Conservation (phyloP, 2,329 filamentous ascomycete species). For the Xylaria sp. region DNA sequence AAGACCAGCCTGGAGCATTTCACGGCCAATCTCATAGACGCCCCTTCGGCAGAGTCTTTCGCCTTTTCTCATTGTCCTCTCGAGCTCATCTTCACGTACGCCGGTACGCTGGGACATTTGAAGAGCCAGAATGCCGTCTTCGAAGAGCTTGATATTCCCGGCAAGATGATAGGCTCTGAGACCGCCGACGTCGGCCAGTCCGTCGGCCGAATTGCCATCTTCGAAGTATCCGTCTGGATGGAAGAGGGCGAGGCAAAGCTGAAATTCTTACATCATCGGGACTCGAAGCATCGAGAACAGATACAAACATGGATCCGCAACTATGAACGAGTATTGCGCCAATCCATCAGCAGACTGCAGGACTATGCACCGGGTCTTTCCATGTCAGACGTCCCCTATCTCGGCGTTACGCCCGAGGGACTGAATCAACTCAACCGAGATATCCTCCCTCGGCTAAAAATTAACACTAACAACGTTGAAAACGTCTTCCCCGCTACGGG, state of each 20-base stretch:
- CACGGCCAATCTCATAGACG: conserved; percentile 51
- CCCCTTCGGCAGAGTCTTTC: conserved; percentile 46
- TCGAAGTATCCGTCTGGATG: conserved; percentile 62
- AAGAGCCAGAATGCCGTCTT: conserved; percentile 62
- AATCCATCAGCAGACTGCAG: conserved; percentile 56
- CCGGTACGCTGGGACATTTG: conserved; percentile 61
- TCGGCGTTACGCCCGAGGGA: conserved; percentile 60
- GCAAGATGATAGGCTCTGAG: conserved; percentile 52
- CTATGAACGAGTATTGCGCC: conserved; percentile 60
- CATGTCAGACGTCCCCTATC: conserved; percentile 60
- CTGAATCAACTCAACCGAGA: conserved; percentile 58
- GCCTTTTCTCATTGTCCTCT: conserved; percentile 61
- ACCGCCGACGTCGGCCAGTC: conserved; percentile 58
- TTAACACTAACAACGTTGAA: conserved; percentile 60
- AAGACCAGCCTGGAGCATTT: conserved; percentile 63
- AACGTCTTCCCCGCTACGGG: conserved; percentile 61
- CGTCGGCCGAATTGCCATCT: conserved; percentile 62
- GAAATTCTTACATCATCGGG: conserved; percentile 58
- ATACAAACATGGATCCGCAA: conserved; percentile 60
- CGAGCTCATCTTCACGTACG: conserved; percentile 69
- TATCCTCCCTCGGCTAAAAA: conserved; percentile 54
- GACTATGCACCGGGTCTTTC: conserved; percentile 60
- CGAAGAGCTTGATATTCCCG: conserved; percentile 57
- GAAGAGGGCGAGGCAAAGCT: conserved; percentile 59
- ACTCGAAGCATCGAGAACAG: conserved; percentile 55